Percentiles rank a stretch among this genome's conserved stretches.
phyloP scores from a whole-genome alignment of 306 rosid genomes.

The Trifolium dubium region DNA sequence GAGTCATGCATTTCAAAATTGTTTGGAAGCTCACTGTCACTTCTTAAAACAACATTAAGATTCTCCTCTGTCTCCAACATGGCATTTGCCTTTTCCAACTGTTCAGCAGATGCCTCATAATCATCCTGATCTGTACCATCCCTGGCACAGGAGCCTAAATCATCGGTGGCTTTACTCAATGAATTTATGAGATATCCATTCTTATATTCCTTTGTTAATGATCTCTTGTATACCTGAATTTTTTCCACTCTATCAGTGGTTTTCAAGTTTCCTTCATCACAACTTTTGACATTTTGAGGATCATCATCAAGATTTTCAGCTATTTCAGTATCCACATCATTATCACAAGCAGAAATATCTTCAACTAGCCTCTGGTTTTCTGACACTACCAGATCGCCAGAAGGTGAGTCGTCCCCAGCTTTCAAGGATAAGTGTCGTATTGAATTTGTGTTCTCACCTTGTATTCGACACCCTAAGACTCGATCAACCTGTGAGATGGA shows the following conservation, averaged over 20 bases:
- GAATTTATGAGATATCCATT: slow-evolving; percentile 58
- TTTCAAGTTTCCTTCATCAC: slow-evolving; percentile 58
- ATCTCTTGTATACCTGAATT: slow-evolving; percentile 77
- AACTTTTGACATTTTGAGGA: slow-evolving; percentile 54
- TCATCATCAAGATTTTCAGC: slow-evolving; percentile 53
- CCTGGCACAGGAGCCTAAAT: slow-evolving; percentile 46
- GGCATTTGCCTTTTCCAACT: slow-evolving; percentile 55
- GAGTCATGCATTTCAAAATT: slow-evolving; percentile 51
- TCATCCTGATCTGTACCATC: slow-evolving; percentile 55
- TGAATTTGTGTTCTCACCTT: slow-evolving; percentile 53
- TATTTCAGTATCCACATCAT: slow-evolving; percentile 57
- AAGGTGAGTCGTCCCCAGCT: slow-evolving; percentile 52
- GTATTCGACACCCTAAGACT: slow-evolving; percentile 91
- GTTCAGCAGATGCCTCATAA: slow-evolving; percentile 57
- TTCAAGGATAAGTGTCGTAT: slow-evolving; percentile 54
- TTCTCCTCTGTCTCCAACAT: slow-evolving; percentile 50
- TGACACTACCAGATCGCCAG: slow-evolving; percentile 55
- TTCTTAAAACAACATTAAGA: slow-evolving; percentile 48
- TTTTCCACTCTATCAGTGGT: slow-evolving; percentile 56
- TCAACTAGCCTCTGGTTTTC: slow-evolving; percentile 56
- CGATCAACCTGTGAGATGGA: slow-evolving; percentile 80
- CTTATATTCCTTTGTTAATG: slow-evolving; percentile 66
- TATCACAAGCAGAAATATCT: slow-evolving; percentile 62
- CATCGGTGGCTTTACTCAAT: slow-evolving; percentile 46
- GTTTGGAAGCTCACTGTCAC: slow-evolving; percentile 53